Conservation (phyloP, 805 yeast genomes). For the Teunomyces atbi region DNA sequence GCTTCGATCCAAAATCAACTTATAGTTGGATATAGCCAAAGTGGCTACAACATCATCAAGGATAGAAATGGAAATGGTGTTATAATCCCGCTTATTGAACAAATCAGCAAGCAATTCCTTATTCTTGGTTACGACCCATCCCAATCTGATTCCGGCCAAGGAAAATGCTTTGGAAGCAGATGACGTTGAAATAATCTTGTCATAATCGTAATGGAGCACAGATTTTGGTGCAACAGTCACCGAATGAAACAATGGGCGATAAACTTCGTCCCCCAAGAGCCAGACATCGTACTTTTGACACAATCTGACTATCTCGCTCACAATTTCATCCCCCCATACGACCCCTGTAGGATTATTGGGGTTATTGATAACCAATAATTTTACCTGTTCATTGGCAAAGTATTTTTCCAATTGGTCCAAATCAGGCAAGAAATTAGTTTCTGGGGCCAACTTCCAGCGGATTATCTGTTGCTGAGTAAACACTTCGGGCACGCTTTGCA, state of each 20-base stretch:
- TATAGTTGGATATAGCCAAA: constrained; percentile 37
- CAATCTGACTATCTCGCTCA: constrained; percentile 35
- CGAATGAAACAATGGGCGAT: constrained; percentile 50
- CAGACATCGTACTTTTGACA: constrained; percentile 26
- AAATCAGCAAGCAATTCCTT: constrained; percentile 27
- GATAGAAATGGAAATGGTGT: constrained; percentile 48
- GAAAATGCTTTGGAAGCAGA: constrained; percentile 56
- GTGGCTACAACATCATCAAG: constrained; percentile 47
- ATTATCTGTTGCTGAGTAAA: constrained; percentile 41
- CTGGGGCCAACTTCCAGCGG: constrained; percentile 28
- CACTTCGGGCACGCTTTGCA: constrained; percentile 45
- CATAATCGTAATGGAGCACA: constrained; percentile 39
- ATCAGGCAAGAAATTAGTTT: constrained; percentile 37
- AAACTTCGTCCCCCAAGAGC: constrained; percentile 52
- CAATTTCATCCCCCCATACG: constrained; percentile 33
- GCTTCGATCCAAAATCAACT: constrained; percentile 39
- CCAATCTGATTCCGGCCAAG: constrained; percentile 52
- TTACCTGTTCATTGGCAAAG: constrained; percentile 34
- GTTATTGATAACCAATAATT: constrained; percentile 44
- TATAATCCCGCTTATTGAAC: constrained; percentile 46
- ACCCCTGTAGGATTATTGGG: constrained; percentile 45
- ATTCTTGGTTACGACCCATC: constrained; percentile 49
- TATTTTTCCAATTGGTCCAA: constrained; percentile 27
- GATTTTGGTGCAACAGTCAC: constrained; percentile 32
- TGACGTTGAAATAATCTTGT: constrained; percentile 45